A percentile compares a stretch with the other conserved stretches of the same genome.
Conservation (phyloP, 2,329 filamentous ascomycete species). For the Diaporthe sp. region DNA sequence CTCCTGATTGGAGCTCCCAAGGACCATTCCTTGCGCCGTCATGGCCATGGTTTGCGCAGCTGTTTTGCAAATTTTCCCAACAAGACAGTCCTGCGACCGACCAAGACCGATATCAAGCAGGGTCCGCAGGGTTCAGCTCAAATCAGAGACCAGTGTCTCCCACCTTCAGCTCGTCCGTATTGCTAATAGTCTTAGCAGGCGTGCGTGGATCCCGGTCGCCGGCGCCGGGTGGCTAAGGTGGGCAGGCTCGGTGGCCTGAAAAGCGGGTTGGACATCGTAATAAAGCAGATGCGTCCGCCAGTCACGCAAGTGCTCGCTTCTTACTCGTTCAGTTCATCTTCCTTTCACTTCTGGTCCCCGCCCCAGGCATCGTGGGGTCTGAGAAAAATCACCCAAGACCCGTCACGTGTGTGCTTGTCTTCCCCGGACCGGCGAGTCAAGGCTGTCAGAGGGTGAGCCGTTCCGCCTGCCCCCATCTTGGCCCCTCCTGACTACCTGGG, state of each 20-base stretch:
- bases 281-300: slow-evolving; percentile 33
- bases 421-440: slow-evolving; percentile 21
- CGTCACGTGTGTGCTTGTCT: slow-evolving; percentile 1
- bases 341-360: slow-evolving; percentile 4
- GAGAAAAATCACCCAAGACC: background rate
- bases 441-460: slow-evolving; percentile 3
- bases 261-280: slow-evolving; percentile 22
- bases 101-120: slow-evolving; percentile 15
- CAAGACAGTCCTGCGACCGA: slow-evolving; percentile 19
- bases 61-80: slow-evolving; percentile 33
- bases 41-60: slow-evolving; percentile 24
- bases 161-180: slow-evolving; percentile 1
- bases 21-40: background rate
- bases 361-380: slow-evolving; percentile 25
- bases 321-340: slow-evolving; percentile 30
- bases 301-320: background rate
- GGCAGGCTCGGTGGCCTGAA: slow-evolving; percentile 16
- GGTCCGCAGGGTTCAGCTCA: slow-evolving; percentile 19
- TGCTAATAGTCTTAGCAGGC: slow-evolving; percentile 14
- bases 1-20: slow-evolving; percentile 29
- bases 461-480: slow-evolving; percentile 8
- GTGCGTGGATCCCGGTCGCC: slow-evolving; percentile 10
- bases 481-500: slow-evolving; percentile 3
- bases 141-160: slow-evolving; percentile 16
- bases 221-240: slow-evolving; percentile 23